A percentile compares a stretch with the other conserved stretches of the same genome.
Conservation (phyloP, 805 yeast genomes). For the Hermanozyma aechmeae region DNA sequence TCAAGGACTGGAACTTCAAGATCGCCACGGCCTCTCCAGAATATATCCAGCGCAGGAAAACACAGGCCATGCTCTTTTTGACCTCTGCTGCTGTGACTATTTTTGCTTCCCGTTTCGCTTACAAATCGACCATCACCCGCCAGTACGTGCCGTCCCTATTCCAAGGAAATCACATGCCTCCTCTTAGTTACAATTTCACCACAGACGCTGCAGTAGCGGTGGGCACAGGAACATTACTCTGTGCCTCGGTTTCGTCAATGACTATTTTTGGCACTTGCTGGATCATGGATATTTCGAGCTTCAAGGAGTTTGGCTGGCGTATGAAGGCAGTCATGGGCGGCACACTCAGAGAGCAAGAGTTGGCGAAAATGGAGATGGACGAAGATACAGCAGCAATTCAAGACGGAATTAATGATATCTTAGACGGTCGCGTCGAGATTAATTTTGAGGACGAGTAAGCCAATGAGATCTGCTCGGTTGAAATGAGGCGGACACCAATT, state of each 20-base stretch:
- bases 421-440: conserved; percentile 35
- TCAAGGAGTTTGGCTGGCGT: conserved; percentile 62
- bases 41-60: conserved; percentile 54
- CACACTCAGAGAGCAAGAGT: conserved; percentile 42
- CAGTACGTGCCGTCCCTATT: conserved; percentile 69
- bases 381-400: conserved; percentile 52
- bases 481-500: no score
- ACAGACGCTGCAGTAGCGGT: conserved; percentile 83
- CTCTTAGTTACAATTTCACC: conserved; percentile 63
- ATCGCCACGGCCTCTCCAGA: conserved; percentile 31
- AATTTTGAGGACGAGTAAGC: conserved; percentile 3
- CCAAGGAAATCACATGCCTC: conserved; percentile 81
- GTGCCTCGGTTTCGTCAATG: conserved; percentile 67
- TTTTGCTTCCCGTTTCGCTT: conserved; percentile 63
- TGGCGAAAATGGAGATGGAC: conserved; percentile 41
- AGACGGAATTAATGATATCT: conserved; percentile 41
- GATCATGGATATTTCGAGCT: conserved; percentile 62
- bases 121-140: conserved; percentile 63
- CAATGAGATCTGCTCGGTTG: no score
- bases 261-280: conserved; percentile 67
- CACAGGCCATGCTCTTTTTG: conserved; percentile 64
- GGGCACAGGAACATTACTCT: conserved; percentile 67
- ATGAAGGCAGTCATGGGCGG: conserved; percentile 65
- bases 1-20: no score
- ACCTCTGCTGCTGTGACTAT: conserved; percentile 68